Base-by-base conservation (phyloP, 345 rosid species). In the Ceriops tagal region DNA sequence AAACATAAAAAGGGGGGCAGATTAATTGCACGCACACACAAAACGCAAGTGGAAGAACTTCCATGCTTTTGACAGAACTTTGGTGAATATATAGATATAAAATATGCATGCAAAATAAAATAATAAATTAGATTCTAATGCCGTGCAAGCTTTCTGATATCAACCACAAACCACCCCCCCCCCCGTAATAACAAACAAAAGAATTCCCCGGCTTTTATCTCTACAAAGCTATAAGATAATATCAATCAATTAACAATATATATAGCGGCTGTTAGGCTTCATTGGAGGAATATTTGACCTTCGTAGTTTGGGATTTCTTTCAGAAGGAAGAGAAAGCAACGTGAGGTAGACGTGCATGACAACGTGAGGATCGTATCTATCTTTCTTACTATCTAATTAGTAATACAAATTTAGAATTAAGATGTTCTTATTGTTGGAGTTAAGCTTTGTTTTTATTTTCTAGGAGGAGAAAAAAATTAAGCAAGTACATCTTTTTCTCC, bases 301-400 rank as follows among this genome's bases (percentile, higher is more conserved):
- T 39, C 35, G 52, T 27, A 47, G 32, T 51, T 58, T 65, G 64
- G 9, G 22, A 27, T 24, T 56, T 61, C 68, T 60, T 63, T 22
- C 68, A 37, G n/a, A n/a, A 61, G 32, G 62, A 21, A 37, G 51
- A 64, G 67, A 71, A 63, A 76, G 74, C 78, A 64, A 80, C 83
- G 82, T 82, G 91, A 76, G 64, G 77, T 49, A 77, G 88, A 79
- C 83, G 91, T 82, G 91, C 86, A 77, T 85, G 89, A 74, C 73
- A 79, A 76, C 72, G 30, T 3, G 30, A 28, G 67, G 73, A 81
- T 43, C 3, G 15, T 13, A 43, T 13, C 49, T 43, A 3, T 11
- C 15, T 13, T 13, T 11, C 15, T 13, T 3, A 43, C 49, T 3
- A 13, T 9, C 15, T 43, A 43, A 43, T 15, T 13, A 43, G 18